A percentile compares a stretch with the other conserved stretches of the same genome.
phyloP scores from a whole-genome alignment of 208 protist genomes.

The Crithidia sp. region DNA sequence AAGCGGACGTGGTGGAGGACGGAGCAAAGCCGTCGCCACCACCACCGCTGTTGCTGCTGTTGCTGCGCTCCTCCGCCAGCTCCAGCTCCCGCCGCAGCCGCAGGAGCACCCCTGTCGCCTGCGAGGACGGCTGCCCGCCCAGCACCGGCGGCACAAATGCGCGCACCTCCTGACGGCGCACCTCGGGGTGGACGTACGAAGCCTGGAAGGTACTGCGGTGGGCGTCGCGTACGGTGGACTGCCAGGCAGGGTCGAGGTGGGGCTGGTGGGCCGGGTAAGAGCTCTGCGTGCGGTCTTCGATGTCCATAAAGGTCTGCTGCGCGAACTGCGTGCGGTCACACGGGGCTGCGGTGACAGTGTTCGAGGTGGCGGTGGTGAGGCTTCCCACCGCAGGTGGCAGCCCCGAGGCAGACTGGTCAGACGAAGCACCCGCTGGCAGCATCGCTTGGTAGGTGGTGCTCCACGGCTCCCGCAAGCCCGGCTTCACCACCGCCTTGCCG shows the following conservation, averaged over 20 bases:
- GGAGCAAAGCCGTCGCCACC: neutral
- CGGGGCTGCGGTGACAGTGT: neutral
- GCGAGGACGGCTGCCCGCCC: slow-evolving; percentile 56
- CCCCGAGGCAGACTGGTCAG: neutral
- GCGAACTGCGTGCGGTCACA: slow-evolving; percentile 45
- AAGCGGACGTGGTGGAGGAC: slow-evolving; percentile 39
- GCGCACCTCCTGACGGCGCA: slow-evolving; percentile 29
- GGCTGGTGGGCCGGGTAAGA: slow-evolving; percentile 87
- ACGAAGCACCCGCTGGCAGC: slow-evolving; percentile 23
- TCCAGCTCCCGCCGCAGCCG: slow-evolving; percentile 73
- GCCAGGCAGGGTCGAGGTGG: slow-evolving; percentile 63
- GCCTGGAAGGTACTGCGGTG: slow-evolving; percentile 31
- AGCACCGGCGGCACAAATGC: slow-evolving; percentile 59
- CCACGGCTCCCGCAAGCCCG: slow-evolving; percentile 39
- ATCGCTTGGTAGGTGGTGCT: slow-evolving; percentile 64
- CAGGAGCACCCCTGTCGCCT: slow-evolving; percentile 64
- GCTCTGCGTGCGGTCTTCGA: slow-evolving; percentile 75
- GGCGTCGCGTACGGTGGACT: slow-evolving; percentile 12
- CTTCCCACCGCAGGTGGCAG: slow-evolving; percentile 11
- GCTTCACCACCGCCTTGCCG: slow-evolving; percentile 61
- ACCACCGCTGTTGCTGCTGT: no score
- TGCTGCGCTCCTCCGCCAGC: slow-evolving; percentile 32
- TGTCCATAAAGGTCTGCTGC: slow-evolving; percentile 75
- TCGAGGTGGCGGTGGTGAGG: neutral
- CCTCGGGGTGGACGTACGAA: slow-evolving; percentile 40